Evolutionary conservation across 257 asterid genomes (phyloP).

Genomic region (Gentiana dahurica): DNA sequence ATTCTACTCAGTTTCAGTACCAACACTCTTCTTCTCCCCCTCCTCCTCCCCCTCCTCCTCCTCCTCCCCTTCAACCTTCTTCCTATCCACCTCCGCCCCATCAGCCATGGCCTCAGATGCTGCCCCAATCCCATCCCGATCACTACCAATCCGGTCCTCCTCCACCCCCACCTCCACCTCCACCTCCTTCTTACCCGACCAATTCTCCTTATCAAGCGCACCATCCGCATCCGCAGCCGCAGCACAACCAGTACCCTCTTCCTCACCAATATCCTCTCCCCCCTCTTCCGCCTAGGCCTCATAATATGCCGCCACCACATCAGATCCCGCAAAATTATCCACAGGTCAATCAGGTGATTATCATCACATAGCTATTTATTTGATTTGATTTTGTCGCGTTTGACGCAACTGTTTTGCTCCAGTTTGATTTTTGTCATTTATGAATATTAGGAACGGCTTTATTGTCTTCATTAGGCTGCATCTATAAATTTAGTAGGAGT

Average conservation of each 20-base stretch:
- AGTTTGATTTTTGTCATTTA: not conserved
- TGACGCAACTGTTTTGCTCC: not conserved
- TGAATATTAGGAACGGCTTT: not conserved
- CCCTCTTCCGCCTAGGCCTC: slow-evolving; percentile 49
- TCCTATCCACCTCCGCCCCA: slow-evolving; percentile 43
- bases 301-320: slow-evolving; percentile 20
- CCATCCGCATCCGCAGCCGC: slow-evolving; percentile 27
- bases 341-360: slow-evolving; percentile 35
- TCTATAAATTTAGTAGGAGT: too few relatives aligned
- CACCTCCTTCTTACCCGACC: slow-evolving; percentile 19
- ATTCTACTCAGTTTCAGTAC: slow-evolving; percentile 60
- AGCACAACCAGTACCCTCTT: slow-evolving; percentile 41
- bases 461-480: not conserved
- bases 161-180: slow-evolving; percentile 31
- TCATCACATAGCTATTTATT: too few relatives aligned
- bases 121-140: slow-evolving; percentile 13
- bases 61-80: slow-evolving; percentile 11
- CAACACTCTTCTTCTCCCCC: slow-evolving; percentile 48
- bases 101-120: slow-evolving; percentile 40
- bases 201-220: slow-evolving; percentile 39
- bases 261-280: slow-evolving; percentile 12
- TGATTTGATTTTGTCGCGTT: not conserved
- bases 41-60: slow-evolving; percentile 50
- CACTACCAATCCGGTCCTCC: slow-evolving; percentile 30
- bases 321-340: slow-evolving; percentile 41